Evolutionary conservation across 1,284 basidiomycete genomes (phyloP).

Genomic region (Ceratobasidium sp.): DNA sequence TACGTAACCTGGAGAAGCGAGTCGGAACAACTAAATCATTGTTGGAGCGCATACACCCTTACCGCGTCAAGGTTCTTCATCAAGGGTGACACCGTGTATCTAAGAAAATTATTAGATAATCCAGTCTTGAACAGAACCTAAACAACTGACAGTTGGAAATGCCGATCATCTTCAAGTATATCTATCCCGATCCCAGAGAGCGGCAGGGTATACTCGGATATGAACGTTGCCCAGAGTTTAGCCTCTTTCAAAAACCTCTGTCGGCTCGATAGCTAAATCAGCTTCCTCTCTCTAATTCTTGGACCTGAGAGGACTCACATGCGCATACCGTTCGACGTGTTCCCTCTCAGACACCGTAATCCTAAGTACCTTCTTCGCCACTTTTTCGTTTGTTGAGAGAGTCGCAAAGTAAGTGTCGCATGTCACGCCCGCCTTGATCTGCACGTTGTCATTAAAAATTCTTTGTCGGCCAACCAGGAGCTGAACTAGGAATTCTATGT

Average conservation of each 20-base stretch:
- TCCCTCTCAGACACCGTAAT: constrained; percentile 9
- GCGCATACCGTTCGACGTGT: constrained; percentile 4
- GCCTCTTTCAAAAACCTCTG: constrained; percentile 8
- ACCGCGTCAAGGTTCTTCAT: constrained; percentile 42
- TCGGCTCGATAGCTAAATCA: background rate
- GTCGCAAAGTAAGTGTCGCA: constrained; percentile 19
- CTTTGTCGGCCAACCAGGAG: constrained; percentile 19
- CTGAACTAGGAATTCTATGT: constrained; percentile 1
- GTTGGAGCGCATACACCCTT: background rate
- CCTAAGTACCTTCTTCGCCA: constrained; percentile 1
- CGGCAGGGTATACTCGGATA: constrained; percentile 13
- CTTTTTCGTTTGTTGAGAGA: constrained; percentile 5
- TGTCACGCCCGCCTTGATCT: constrained; percentile 13
- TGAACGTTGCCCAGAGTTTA: background rate
- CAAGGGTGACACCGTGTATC: constrained; percentile 40
- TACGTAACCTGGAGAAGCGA: constrained; percentile 22
- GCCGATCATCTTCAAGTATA: background rate
- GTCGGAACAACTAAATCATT: background rate
- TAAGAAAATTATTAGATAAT: background rate
- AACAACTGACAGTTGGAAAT: constrained; percentile 28
- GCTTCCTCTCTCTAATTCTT: background rate
- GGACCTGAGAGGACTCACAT: background rate
- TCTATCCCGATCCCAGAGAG: constrained; percentile 32
- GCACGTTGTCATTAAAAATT: background rate
- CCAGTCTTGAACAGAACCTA: no score